phyloP scores from a whole-genome alignment of 2,329 filamentous ascomycete species.

The Calonectria ilicicola region DNA sequence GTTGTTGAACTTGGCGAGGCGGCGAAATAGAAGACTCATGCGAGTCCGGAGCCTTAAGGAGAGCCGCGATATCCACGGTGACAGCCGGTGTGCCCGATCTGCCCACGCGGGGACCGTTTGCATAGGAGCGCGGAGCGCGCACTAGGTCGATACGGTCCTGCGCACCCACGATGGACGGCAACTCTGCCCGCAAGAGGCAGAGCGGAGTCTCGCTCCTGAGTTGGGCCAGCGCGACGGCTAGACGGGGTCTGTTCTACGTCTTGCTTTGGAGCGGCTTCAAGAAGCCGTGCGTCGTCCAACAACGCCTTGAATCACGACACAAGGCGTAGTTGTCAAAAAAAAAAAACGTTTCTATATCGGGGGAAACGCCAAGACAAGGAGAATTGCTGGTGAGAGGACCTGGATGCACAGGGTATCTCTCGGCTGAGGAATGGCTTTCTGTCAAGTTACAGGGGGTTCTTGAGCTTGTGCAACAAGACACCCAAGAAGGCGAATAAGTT shows the following conservation, averaged over 20 bases:
- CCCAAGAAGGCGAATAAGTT: background rate
- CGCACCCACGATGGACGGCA: conserved; percentile 45
- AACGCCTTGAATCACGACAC: conserved; percentile 28
- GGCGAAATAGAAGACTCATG: conserved; percentile 73
- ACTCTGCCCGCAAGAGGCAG: conserved; percentile 57
- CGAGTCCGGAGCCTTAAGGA: conserved; percentile 83
- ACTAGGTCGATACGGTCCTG: conserved; percentile 44
- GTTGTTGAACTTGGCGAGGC: conserved; percentile 45
- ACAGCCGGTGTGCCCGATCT: conserved; percentile 57
- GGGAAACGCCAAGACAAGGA: background rate
- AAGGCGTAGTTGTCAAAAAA: conserved; percentile 4
- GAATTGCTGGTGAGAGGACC: conserved; percentile 1
- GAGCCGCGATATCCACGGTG: conserved; percentile 95
- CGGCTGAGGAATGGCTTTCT: conserved; percentile 3
- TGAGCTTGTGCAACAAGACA: conserved; percentile 6
- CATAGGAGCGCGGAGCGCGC: conserved; percentile 45
- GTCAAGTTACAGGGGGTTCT: conserved; percentile 8
- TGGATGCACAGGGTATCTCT: conserved; percentile 6
- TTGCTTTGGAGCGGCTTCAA: conserved; percentile 31
- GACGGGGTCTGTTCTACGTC: conserved; percentile 22
- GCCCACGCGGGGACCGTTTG: conserved; percentile 41
- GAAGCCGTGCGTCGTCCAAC: conserved; percentile 34
- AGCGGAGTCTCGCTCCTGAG: conserved; percentile 55
- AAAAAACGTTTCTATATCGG: conserved; percentile 18
- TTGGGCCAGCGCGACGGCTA: conserved; percentile 56